Base-by-base conservation (phyloP, 345 rosid genomes). In the Trapa bicornis region DNA sequence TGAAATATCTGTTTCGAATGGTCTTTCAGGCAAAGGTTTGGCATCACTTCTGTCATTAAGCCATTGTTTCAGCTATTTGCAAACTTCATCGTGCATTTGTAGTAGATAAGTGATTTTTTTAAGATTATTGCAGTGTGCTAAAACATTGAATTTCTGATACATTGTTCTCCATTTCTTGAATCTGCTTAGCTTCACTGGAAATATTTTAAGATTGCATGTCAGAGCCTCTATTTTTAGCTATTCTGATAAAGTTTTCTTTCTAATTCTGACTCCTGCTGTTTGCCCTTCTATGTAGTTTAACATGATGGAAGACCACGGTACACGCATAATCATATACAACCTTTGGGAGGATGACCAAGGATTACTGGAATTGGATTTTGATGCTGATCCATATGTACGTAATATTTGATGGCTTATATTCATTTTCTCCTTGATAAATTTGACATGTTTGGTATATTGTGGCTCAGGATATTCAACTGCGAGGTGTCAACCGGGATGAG, bases 321-420 rank as follows among this genome's bases (percentile, higher is more conserved):
- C 98, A 50, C 84, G 86, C 22, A 79, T 93, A 75, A 77, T 90
- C 53, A 87, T 93, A 69, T 93, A 93, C 81, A 88, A 93, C 71
- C 84, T 93, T 58, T 93, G 98, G 98, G 97, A 90, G 77, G 89
- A 93, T 82, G 98, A 93, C 65, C 79, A 86, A 80, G 96, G 97
- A 72, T 71, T 82, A 54, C 73, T 74, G 65, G 98, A 93, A 70
- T 97, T 93, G 65, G 98, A 90, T 78, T 93, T 90, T 76, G 87
- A 86, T 69, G 56, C 87, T 43, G 92, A 93, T 74, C 77, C 81
- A 43, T 75, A 80, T 64, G 98, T 93, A 80, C 52, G 91, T 70
- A 39, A 3, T n/a, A 7, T 12, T 72, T n/a, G 17, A 65, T 65
- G 54, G 36, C 16, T 54, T 37, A 45, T 63, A 36, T 67, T 9